Evolutionary conservation across 1,284 basidiomycete genomes (phyloP).

Genomic region (Heterobasidion occidentale): DNA sequence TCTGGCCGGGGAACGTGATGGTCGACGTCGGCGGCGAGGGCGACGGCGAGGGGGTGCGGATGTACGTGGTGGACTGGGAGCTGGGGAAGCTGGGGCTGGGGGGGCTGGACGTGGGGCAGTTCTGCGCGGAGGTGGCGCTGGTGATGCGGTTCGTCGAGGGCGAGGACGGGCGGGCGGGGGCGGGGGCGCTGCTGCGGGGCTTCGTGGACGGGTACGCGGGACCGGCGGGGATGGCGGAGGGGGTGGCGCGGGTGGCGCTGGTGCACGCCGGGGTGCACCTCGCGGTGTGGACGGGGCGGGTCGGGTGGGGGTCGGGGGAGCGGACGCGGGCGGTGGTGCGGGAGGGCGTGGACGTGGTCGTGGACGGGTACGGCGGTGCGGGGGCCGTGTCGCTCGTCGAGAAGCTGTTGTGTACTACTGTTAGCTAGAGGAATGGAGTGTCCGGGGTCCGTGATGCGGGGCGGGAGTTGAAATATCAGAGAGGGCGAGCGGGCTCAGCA

Average conservation of each 20-base stretch:
- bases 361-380: slow-evolving; percentile 25
- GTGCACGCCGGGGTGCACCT: slow-evolving; percentile 44
- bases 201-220: slow-evolving; percentile 36
- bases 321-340: slow-evolving; percentile 36
- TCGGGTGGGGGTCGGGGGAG: slow-evolving; percentile 35
- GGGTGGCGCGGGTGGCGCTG: slow-evolving; percentile 21
- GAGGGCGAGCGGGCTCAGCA: no score
- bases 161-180: slow-evolving; percentile 19
- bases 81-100: slow-evolving; percentile 40
- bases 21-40: slow-evolving; percentile 21
- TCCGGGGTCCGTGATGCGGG: not conserved
- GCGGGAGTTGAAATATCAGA: not conserved
- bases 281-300: slow-evolving; percentile 34
- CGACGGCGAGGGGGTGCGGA: slow-evolving; percentile 26
- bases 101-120: slow-evolving; percentile 50
- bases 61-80: slow-evolving; percentile 59
- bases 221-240: slow-evolving; percentile 10
- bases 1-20: slow-evolving; percentile 60
- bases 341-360: slow-evolving; percentile 36
- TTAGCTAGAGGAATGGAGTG: no score
- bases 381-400: slow-evolving; percentile 4
- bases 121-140: slow-evolving; percentile 47
- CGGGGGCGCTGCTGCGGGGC: slow-evolving; percentile 25
- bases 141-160: slow-evolving; percentile 35
- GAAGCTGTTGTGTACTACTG: slow-evolving; percentile 4